phyloP scores from a whole-genome alignment of 2,329 filamentous ascomycete species.

The Bipolaris zeicola region DNA sequence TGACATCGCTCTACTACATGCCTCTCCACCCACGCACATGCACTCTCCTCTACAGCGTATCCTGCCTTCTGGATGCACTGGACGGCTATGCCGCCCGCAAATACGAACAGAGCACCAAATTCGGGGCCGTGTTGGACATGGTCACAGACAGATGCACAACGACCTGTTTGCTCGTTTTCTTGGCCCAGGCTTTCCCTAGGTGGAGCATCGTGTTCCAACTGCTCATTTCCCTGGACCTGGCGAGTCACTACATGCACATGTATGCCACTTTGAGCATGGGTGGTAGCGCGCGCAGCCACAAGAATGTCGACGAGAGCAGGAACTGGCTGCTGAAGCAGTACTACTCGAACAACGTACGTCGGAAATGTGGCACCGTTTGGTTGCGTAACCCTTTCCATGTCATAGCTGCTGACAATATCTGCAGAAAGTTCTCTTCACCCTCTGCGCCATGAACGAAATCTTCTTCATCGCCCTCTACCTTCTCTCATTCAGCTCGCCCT shows the following conservation, averaged over 20 bases:
- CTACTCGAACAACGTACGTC: slow-evolving; percentile 90
- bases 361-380: not conserved
- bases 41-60: slow-evolving; percentile 87
- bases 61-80: slow-evolving; percentile 91
- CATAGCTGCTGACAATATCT: slow-evolving; percentile 18
- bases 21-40: slow-evolving; percentile 96
- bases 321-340: slow-evolving; percentile 93
- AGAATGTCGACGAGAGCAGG: slow-evolving; percentile 86
- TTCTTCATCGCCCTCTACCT: slow-evolving; percentile 99
- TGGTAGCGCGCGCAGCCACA: slow-evolving; percentile 80
- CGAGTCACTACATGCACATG: slow-evolving; percentile 99
- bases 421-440: slow-evolving; percentile 86
- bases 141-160: slow-evolving; percentile 98
- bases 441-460: slow-evolving; percentile 88
- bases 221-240: slow-evolving; percentile 88
- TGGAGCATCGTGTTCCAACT: slow-evolving; percentile 95
- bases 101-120: slow-evolving; percentile 90
- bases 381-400: not conserved
- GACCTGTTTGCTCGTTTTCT: slow-evolving; percentile 89
- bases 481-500: slow-evolving; percentile 91
- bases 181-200: slow-evolving; percentile 90
- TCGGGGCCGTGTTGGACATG: slow-evolving; percentile 98
- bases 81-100: slow-evolving; percentile 90
- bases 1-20: slow-evolving; percentile 98
- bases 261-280: slow-evolving; percentile 91